Evolutionary conservation across 371 early-diverging fungal species (phyloP), one percentile per base, ranked within the genome.

Genomic region (Rhizopus microsporus): DNA sequence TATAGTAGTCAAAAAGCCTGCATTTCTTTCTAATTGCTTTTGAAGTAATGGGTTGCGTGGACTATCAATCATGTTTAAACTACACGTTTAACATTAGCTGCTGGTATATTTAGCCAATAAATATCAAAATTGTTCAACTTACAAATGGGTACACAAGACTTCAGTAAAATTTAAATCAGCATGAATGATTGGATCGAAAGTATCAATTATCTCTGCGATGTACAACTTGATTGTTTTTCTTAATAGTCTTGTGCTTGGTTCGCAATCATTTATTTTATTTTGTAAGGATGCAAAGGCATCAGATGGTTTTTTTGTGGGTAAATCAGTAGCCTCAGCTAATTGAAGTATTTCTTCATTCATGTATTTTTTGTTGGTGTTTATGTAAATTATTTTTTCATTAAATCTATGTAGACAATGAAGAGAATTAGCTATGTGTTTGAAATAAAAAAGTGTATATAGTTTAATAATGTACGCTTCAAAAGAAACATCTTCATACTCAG

Each of bases 21-120:
- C 39, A 34, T 47, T 54, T 29, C 54, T 53, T 40, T 60, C 54
- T 29, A 54, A 15, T 15, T 59, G 33, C 33, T 54, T 39, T 53
- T 59, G 53, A 13, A 40, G 60, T 33, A 59, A 48, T 3, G 54
- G 49, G n/a, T 59, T 59, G 39, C 54, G 47, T 9, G 59, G 47
- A 34, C 46, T 59, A 31, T 47, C 53, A 5, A 59, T 59, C 40
- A 48, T 32, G 40, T 54, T 59, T 0, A 48, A 16, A 17, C 60
- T 59, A n/a, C n/a, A n/a, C n/a, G n/a, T n/a, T n/a, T n/a, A n/a
- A n/a, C n/a, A n/a, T n/a, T n/a, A n/a, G n/a, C n/a, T n/a, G n/a
- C n/a, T n/a, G n/a, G n/a, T n/a, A n/a, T n/a, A n/a, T n/a, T n/a
- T n/a, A n/a, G n/a, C n/a, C n/a, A n/a, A n/a, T n/a, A n/a, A n/a